Evolutionary conservation across 78 protist genomes (phyloP).

Genomic region (Speleostelium caveatum): DNA sequence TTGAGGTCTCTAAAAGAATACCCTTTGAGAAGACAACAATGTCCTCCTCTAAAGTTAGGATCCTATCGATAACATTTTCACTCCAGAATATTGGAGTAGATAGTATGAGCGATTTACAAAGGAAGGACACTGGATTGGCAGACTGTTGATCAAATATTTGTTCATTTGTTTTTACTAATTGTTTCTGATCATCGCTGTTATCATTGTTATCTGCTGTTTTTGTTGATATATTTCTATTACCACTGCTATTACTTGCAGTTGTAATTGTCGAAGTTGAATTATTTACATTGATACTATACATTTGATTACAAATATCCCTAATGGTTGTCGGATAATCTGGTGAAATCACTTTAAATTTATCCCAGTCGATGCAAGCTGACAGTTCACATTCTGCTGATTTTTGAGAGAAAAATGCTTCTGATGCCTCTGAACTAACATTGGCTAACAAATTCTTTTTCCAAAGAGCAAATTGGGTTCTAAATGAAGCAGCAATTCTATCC

Average conservation of each 20-base stretch:
- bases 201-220: too few relatives aligned
- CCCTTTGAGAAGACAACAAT: conserved; percentile 13
- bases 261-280: background rate
- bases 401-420: conserved; percentile 57
- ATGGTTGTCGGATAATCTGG: conserved; percentile 5
- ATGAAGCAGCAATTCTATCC: conserved; percentile 55
- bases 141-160: background rate
- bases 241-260: background rate
- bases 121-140: conserved; percentile 33
- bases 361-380: conserved; percentile 48
- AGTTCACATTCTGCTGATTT: conserved; percentile 47
- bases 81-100: conserved; percentile 63
- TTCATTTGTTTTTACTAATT: too few relatives aligned
- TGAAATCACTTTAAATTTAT: background rate
- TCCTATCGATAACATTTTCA: conserved; percentile 35
- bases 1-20: conserved; percentile 25
- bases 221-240: background rate
- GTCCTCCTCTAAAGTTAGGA: conserved; percentile 53
- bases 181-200: too few relatives aligned
- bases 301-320: background rate
- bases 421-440: conserved; percentile 70
- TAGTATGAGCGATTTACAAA: conserved; percentile 11
- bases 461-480: conserved; percentile 54
- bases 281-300: background rate
- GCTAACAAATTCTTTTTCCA: conserved; percentile 70